Base-by-base conservation (phyloP, 441 rosid genomes). In the Metrosideros polymorpha region DNA sequence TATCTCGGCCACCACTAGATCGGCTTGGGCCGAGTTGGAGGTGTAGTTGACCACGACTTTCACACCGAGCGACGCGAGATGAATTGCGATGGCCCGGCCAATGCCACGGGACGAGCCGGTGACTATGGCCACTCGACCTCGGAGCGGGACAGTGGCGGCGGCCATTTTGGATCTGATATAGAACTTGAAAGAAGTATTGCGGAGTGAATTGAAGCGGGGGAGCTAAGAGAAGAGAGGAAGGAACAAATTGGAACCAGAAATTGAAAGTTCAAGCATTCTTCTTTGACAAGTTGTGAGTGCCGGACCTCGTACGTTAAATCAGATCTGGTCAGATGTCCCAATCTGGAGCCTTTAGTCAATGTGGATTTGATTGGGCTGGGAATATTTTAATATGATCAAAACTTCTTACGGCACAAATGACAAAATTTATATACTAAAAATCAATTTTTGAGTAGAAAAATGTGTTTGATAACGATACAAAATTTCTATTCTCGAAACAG, bases 21-120 rank as follows among this genome's bases (percentile, higher is more conserved):
- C 75, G 18, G 85, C 88, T 4, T 86, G 71, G 29, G 83, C 35
- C 35, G 63, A n/a, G 83, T 19, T 42, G 82, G 85, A 86, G 63
- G 88, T 52, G 83, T 52, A 86, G 56, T 83, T 86, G 85, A 86
- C 7, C 29, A 83, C 19, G 5, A 86, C 54, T 12, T 42, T 86
- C 0, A 75, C 50, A 1, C 88, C 85, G 0, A 83, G 85, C 13
- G 8, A 86, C 0, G 27, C 51, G 14, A 66, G 83, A 76, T 86
- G 88, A 12, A 27, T n/a, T 0, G 83, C 88, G 8, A 83, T 61
- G 25, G 85, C 85, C 14, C 19, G 56, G 84, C 88, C 85, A 7
- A 86, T 83, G 27, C 88, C 88, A 14, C 66, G 82, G 52, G 88
- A 86, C 2, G 85, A 61, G 22, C 85, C 85, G 2, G 88, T 86